A percentile compares a stretch with the other conserved stretches of the same genome.
Evolutionary conservation across 2,329 filamentous ascomycete genomes (phyloP).

Genomic region (Apiospora phragmitis): DNA sequence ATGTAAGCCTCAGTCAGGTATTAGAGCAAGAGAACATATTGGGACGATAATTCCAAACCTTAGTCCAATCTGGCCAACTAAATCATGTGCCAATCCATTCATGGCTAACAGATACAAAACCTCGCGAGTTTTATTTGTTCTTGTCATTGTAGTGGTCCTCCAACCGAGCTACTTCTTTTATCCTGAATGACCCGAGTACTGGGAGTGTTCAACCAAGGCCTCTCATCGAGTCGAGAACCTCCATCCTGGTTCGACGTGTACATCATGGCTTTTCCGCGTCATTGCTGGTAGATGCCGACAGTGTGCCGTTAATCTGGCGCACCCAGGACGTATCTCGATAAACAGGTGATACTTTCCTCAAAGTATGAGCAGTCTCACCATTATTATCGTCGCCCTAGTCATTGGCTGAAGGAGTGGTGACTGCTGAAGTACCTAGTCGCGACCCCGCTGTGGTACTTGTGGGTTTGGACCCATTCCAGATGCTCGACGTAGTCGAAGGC

Average conservation of each 20-base stretch:
- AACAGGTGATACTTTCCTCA: too few relatives aligned
- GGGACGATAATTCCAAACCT: not conserved
- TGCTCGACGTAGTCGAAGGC: not conserved
- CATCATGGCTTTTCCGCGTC: too few relatives aligned
- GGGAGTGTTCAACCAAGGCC: not conserved
- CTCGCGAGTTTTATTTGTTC: not conserved
- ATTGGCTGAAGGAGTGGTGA: too few relatives aligned
- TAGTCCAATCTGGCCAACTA: not conserved
- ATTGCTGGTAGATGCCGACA: too few relatives aligned
- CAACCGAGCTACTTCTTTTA: not conserved
- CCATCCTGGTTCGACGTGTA: too few relatives aligned
- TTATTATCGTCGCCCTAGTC: too few relatives aligned
- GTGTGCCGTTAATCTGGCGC: too few relatives aligned
- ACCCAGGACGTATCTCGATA: not conserved
- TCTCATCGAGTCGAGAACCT: not conserved
- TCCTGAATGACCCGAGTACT: not conserved
- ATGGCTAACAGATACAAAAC: not conserved
- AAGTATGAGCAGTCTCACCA: too few relatives aligned
- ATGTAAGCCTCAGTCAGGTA: not conserved
- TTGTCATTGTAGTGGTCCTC: not conserved
- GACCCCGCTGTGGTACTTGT: too few relatives aligned
- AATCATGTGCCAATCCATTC: not conserved
- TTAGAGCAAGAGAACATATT: not conserved
- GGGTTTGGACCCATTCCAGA: too few relatives aligned
- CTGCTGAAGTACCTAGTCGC: too few relatives aligned